Base-by-base conservation (phyloP, 2,329 filamentous ascomycete species). In the Remersonia thermophila region DNA sequence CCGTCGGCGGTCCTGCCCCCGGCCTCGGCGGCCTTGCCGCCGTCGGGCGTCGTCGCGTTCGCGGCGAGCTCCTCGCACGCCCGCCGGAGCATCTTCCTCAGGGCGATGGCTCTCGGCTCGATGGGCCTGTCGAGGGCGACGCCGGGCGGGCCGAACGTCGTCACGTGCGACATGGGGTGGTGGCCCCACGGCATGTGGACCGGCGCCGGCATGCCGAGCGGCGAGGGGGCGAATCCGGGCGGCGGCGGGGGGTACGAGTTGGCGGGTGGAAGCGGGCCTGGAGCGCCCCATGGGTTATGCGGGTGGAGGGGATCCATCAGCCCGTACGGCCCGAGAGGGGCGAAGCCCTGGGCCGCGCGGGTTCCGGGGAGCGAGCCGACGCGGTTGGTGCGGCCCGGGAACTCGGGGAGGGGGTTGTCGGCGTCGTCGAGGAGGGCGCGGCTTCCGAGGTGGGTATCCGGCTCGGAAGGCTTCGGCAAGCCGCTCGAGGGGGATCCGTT, bases 361-460 rank as follows among this genome's bases (percentile, higher is more conserved):
- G 61, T 59, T 9, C 67, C 71, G 5, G 71, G 71, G 3, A 67
- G 66, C 13, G 42, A 27, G 5, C 35, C 40, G 27, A 17, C 33
- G 16, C 32, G 42, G 12, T n/a, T 36, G 9, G 20, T 23, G 3
- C 28, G 46, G 13, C 23, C 36, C 12, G 30, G 28, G 13, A 47
- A 62, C 32, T 48, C 58, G 5, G 57, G 55, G 25, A 65, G 62
- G 43, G 59, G 71, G 53, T 65, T 80, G 59, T 66, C 83, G 50
- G 57, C 77, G 52, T 93, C 86, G 42, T 80, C 80, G 32, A 96
- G 66, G 10, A 98, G 66, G 10, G 87, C 91, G 49, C 85, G 87
- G 57, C 89, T 96, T 10, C 91, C 91, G 17, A 98, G 68, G 49
- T 91, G 86, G 42, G 77, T 80, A 37, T 83, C 62, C 33, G 83